Base-by-base conservation (phyloP, 495 filamentous ascomycete genomes). In the Podospora anserina region DNA sequence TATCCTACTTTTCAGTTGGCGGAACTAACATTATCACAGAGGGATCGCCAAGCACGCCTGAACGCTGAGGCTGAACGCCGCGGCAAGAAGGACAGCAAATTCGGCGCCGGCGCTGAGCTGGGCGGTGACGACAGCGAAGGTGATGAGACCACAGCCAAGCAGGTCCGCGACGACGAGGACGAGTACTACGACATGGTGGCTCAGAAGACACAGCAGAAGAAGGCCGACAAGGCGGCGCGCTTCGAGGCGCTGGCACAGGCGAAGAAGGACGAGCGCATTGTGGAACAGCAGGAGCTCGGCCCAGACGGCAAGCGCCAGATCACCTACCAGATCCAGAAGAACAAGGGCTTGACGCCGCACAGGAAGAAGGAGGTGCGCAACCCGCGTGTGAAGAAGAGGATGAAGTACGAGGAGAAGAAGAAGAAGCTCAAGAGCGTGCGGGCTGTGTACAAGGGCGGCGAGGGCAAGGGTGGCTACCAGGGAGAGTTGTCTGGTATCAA, bases 401-500 rank as follows among this genome's bases (percentile, higher is more conserved):
- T 90, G 87, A 92, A 88, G 87, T 99, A 85, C 79, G 93, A 94
- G 72, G 88, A 91, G 70, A 96, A 96, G 85, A 89, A 92, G 85
- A 97, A 96, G 89, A 97, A 97, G 85, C 79, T 98, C 78, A 85
- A 85, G 61, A 93, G 89, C 77, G 88, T 91, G 77, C 92, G 88
- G 83, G 84, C 91, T 54, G 81, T 92, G 54, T 99, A 92, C 79
- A 91, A 91, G 81, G 94, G 93, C 73, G 94, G 93, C 44, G 91
- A 97, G 80, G 88, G 89, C 63, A 87, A 84, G 72, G 94, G 95
- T 72, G 91, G 92, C 7, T 99, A 99, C 81, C 87, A 84, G 70
- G 95, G 95, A 78, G 95, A 99, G 80, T 78, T 91, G 84, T 97
- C 94, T 62, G 95, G 95, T 85, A 96, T 99, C 77, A 97, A 97